Base-by-base conservation (phyloP, 163 green algal species). In the Scenedesmus sp. region DNA sequence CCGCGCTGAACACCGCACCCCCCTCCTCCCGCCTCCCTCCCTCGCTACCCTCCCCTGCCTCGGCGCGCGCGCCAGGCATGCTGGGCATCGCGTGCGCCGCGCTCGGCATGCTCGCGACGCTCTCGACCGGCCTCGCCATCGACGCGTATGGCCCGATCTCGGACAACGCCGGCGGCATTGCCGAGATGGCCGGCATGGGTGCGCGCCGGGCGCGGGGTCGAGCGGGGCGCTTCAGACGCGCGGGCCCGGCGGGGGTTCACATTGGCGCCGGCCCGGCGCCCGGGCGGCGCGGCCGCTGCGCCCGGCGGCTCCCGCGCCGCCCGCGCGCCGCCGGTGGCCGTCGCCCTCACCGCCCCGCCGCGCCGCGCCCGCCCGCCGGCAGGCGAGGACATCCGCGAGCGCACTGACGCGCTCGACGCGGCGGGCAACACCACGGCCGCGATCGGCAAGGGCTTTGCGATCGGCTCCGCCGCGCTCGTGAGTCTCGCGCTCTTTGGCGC, bases 391-490 rank as follows among this genome's bases (percentile, higher is more conserved):
- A 97, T 99, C 79, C 94, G 96, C 70, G 96, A 99, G 88, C 91
- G 93, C 83, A 99, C 96, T 15, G 96, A 99, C 80, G 92, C 92
- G 4, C 78, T 91, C 33, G 87, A 99, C 79, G 93, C 96, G 64
- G 97, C 96, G 31, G 97, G 97, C 81, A 99, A 99, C 93, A 99
- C 97, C 80, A 99, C 97, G 48, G 97, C 97, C 79, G 97, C 97
- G 85, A 99, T 99, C 79, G 97, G 97, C 80, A 99, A 99, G 91
- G 97, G 97, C 82, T 99, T 99, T 84, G 97, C 97, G 78, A 99
- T 99, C 73, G 96, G 96, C 74, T 99, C 96, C 10, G 97, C 97
- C 62, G 95, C 95, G 0, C 92, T 99, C 6, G 96, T 99, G 64
- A 98, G 94, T 20, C 92, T 99, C 58, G 97, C 96, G 3, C 91